Evolutionary conservation across 257 asterid genomes (phyloP).

Genomic region (Buddleja alternifolia): DNA sequence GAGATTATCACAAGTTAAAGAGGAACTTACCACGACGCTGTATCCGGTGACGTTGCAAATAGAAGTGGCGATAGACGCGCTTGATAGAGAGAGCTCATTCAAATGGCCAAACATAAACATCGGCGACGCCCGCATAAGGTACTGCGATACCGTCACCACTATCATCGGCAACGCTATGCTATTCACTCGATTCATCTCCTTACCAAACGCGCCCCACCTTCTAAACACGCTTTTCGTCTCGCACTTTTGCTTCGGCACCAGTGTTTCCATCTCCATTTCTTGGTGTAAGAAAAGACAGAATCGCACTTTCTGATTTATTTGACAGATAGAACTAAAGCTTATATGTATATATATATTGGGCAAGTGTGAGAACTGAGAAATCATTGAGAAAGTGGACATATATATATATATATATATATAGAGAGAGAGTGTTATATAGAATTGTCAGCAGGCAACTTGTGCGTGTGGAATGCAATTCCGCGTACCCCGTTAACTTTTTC

Average conservation of each 20-base stretch:
- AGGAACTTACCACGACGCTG: constrained; percentile 44
- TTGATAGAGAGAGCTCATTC: constrained; percentile 53
- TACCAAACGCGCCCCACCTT: constrained; percentile 25
- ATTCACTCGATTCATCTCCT: constrained; percentile 44
- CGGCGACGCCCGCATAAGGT: constrained; percentile 44
- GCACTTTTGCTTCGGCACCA: constrained; percentile 28
- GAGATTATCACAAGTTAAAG: too few species aligned
- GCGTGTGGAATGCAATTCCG: too few species aligned
- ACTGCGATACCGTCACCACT: constrained; percentile 48
- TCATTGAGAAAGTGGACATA: too few species aligned
- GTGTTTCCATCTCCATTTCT: constrained; percentile 40
- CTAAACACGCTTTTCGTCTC: background rate
- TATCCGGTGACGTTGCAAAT: constrained; percentile 60
- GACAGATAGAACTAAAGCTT: too few species aligned
- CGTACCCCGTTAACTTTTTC: too few species aligned
- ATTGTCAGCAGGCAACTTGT: too few species aligned
- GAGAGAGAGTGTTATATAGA: too few species aligned
- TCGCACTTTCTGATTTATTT: too few species aligned
- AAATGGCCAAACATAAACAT: constrained; percentile 65
- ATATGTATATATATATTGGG: too few species aligned
- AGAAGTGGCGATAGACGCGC: constrained; percentile 67
- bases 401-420: too few species aligned
- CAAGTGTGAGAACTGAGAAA: too few species aligned
- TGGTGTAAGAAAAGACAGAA: background rate
- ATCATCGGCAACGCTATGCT: constrained; percentile 58